Evolutionary conservation across 129 eudicot species (phyloP).

Genomic region (Lonicera japonica): DNA sequence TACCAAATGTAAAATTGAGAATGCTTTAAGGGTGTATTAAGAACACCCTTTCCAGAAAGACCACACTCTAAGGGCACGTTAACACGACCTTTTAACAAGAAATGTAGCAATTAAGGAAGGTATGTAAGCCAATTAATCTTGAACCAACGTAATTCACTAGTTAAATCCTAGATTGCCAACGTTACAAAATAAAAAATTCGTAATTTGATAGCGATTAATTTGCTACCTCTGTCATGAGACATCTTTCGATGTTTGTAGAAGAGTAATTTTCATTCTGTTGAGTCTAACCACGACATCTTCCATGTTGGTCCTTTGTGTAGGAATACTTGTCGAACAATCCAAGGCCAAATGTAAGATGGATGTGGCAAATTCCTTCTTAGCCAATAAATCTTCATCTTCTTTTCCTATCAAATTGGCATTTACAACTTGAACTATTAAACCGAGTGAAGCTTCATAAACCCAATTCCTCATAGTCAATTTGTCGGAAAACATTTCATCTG

Average conservation of each 20-base stretch:
- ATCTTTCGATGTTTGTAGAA: not conserved
- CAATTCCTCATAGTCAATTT: slow-evolving; percentile 16
- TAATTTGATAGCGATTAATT: too few relatives aligned
- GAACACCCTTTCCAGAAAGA: too few relatives aligned
- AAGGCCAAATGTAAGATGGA: slow-evolving; percentile 14
- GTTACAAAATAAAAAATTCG: too few relatives aligned
- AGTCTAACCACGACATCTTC: slow-evolving; percentile 1
- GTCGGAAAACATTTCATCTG: slow-evolving; percentile 17
- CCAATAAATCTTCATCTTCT: not conserved
- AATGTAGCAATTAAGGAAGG: too few relatives aligned
- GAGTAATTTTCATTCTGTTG: not conserved
- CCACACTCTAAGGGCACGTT: too few relatives aligned
- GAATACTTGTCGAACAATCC: slow-evolving; percentile 9
- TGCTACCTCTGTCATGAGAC: too few relatives aligned
- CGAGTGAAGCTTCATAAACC: not conserved
- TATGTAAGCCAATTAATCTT: too few relatives aligned
- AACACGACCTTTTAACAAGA: too few relatives aligned
- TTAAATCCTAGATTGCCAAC: too few relatives aligned
- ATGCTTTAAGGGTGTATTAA: too few relatives aligned
- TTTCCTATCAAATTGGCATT: slow-evolving; percentile 10
- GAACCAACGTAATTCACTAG: too few relatives aligned
- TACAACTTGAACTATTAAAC: not conserved
- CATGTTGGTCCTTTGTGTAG: slow-evolving; percentile 21
- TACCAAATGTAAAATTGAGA: too few relatives aligned
- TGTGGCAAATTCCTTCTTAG: not conserved